These are phyloP conservation scores for Didymella keratinophila DNA, from an alignment of 2,329 filamentous ascomycete species.

Conservation along the genomic window DNA sequence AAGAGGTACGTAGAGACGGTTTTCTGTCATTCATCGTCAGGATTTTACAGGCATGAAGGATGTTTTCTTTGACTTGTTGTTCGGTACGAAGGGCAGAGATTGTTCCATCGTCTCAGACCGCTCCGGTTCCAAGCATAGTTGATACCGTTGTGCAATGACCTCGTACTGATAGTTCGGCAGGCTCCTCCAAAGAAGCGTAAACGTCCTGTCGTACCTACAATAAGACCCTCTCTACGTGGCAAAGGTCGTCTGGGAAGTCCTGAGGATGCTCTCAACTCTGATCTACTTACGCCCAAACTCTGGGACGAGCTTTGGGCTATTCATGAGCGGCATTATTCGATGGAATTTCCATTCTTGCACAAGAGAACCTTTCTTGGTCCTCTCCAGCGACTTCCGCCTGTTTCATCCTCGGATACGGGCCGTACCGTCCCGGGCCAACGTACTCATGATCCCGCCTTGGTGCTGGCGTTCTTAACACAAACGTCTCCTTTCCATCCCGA, in stretches of 20 bases:
- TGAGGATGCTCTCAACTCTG: conserved; percentile 68
- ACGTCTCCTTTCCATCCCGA: conserved; percentile 73
- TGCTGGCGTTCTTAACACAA: conserved; percentile 72
- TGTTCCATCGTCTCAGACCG: background rate
- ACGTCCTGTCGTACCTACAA: conserved; percentile 49
- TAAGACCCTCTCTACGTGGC: conserved; percentile 49
- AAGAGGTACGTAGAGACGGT: conserved; percentile 31
- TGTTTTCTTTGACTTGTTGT: background rate
- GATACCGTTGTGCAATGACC: background rate
- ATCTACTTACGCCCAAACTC: conserved; percentile 68
- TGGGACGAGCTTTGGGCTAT: conserved; percentile 76
- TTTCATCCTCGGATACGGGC: conserved; percentile 36
- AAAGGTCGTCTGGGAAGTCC: conserved; percentile 54
- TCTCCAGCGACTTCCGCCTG: conserved; percentile 41
- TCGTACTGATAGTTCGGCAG: conserved; percentile 12
- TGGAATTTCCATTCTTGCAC: conserved; percentile 76
- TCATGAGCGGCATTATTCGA: conserved; percentile 74
- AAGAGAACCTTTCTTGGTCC: conserved; percentile 65
- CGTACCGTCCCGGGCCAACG: conserved; percentile 39
- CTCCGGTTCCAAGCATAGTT: background rate
- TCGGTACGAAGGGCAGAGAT: background rate
- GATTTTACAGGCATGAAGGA: background rate
- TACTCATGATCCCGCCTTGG: conserved; percentile 61
- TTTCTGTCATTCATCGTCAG: background rate
- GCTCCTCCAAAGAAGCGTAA: conserved; percentile 39